Evolutionary conservation across 108 stramenopile species (phyloP), one percentile per base, ranked within the genome.

Genomic region (Cyclotella atomus): DNA sequence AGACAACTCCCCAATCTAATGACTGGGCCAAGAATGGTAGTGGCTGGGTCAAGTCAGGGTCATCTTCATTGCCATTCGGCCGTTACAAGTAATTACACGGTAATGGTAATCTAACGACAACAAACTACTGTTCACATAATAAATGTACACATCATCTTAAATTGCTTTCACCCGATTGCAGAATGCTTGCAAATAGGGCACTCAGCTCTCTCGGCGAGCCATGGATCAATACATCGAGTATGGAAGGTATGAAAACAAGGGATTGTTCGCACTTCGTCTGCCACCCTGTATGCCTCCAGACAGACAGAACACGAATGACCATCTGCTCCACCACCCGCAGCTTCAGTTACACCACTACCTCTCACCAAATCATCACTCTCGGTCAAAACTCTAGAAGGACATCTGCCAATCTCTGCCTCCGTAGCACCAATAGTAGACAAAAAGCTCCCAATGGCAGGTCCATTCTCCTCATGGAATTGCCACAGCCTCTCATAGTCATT

Each of bases 181-280:
- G 82, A 49, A 72, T 86, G 85, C 49, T 86, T 86, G 61, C 85
- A 86, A 34, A 86, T 68, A n/a, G 85, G 85, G 38, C 85, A 86
- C 35, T 66, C 71, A 15, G 85, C 85, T 34, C 67, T 75, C 27
- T 76, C 45, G 0, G 60, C 57, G 23, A 86, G 57, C 85, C 85
- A 86, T 7, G 78, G 82, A 68, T 86, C 85, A 65, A 86, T 86
- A 59, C 85, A 86, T 10, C 38, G n/a, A 4, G 62, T 38, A 64
- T 86, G 85, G 36, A 85, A 85, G 14, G 71, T 76, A 69, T 85
- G 85, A 41, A 85, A 83, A 43, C 85, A 86, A 0, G 82, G 85
- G 49, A 86, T 83, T 0, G 80, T 86, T 34, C 85, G 32, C 1
- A 83, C 79, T 6, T 32, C 45, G 25, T 83, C 85, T 19, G 76